A percentile compares a stretch with the other conserved stretches of the same genome.
These are phyloP conservation scores for Pichia sp. DNA, from an alignment of 1,139 yeast species.

Conservation along the genomic window DNA sequence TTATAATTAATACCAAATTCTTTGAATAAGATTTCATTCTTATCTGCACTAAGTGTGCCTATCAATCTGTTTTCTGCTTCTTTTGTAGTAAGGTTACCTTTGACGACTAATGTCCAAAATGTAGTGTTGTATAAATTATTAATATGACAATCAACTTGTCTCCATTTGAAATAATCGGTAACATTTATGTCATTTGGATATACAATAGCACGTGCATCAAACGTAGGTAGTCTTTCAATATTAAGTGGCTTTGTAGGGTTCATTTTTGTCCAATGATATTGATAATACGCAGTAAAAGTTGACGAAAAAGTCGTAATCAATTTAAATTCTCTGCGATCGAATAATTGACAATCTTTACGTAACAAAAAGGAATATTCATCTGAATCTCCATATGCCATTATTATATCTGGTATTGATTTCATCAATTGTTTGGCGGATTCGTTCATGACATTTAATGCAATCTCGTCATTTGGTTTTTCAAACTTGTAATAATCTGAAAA, in stretches of 20 bases:
- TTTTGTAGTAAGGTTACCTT: conserved; percentile 68
- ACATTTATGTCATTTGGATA: conserved; percentile 67
- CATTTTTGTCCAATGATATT: conserved; percentile 58
- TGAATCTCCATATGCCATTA: conserved; percentile 89
- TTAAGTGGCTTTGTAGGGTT: conserved; percentile 42
- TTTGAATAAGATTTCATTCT: conserved; percentile 78
- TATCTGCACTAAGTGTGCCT: conserved; percentile 80
- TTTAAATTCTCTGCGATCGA: conserved; percentile 81
- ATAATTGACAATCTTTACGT: conserved; percentile 57
- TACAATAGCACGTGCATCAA: conserved; percentile 87
- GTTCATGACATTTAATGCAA: conserved; percentile 81
- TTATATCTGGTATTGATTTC: conserved; percentile 64
- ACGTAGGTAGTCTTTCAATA: conserved; percentile 61
- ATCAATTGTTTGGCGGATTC: conserved; percentile 69
- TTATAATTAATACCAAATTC: conserved; percentile 87
- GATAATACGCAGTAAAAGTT: conserved; percentile 75
- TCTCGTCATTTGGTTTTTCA: conserved; percentile 80
- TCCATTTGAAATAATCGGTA: conserved; percentile 88
- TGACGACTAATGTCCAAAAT: conserved; percentile 81
- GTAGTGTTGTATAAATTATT: conserved; percentile 91
- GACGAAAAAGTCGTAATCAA: conserved; percentile 80
- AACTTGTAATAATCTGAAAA: conserved; percentile 74
- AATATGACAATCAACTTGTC: conserved; percentile 97
- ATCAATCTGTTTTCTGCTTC: conserved; percentile 74
- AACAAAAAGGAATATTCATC: conserved; percentile 91